Evolutionary conservation across 345 rosid species (phyloP).

Genomic region (Linum tenue): DNA sequence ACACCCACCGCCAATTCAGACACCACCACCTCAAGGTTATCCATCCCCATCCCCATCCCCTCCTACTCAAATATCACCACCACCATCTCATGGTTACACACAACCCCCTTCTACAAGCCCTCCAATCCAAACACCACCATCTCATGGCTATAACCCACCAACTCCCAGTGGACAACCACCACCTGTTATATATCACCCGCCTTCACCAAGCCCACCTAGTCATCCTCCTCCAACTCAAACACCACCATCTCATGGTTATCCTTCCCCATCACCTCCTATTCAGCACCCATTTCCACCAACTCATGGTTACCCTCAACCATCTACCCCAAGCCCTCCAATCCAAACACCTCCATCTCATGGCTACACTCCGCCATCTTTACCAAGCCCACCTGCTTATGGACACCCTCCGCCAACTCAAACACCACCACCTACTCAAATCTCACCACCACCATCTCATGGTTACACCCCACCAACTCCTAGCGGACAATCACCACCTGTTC

Average conservation of each 20-base stretch:
- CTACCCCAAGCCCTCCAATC: no score
- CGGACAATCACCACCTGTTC: neutral
- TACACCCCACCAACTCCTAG: neutral
- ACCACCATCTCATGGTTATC: neutral
- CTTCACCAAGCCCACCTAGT: neutral
- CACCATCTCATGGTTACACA: neutral
- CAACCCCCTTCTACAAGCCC: neutral
- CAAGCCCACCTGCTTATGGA: slow-evolving; percentile 4
- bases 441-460: neutral
- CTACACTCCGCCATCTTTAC: neutral
- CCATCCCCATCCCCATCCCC: neutral
- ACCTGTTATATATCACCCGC: neutral
- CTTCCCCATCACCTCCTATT: no score
- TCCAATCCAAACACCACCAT: neutral
- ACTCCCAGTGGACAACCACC: neutral
- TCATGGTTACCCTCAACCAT: no score
- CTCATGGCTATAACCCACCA: neutral
- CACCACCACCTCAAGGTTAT: neutral
- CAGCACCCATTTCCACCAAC: no score
- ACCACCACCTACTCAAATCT: neutral
- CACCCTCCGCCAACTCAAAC: neutral
- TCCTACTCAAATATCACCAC: neutral
- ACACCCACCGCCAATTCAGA: no score
- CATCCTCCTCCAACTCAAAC: neutral
- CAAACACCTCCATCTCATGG: neutral